Evolutionary conservation across 441 rosid genomes (phyloP).

Genomic region (Gossypium davidsonii): DNA sequence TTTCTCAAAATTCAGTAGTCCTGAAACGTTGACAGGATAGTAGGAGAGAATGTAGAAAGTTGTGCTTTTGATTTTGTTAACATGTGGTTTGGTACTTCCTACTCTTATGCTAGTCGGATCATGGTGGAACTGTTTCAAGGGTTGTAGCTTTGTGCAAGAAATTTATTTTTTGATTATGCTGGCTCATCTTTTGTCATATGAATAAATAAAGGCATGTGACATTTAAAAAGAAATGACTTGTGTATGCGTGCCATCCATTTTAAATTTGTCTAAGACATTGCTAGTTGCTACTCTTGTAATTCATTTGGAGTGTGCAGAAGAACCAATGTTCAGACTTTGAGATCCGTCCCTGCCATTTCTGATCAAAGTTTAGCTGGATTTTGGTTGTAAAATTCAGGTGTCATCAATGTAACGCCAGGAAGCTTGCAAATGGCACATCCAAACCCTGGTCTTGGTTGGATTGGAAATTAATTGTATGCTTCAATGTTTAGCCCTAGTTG

Average conservation of each 20-base stretch:
- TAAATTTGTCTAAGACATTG: not conserved
- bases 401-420: too few species aligned
- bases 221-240: not conserved
- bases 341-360: not conserved
- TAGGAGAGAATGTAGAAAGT: constrained; percentile 25
- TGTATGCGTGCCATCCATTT: not conserved
- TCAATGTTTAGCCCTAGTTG: too few species aligned
- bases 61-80: constrained; percentile 23
- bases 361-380: not conserved
- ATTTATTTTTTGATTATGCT: not conserved
- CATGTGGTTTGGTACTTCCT: constrained; percentile 22
- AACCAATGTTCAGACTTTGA: not conserved
- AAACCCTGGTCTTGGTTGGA: too few species aligned
- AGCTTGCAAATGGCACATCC: too few species aligned
- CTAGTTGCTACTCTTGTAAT: not conserved
- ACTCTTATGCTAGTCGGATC: constrained; percentile 13
- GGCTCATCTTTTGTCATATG: not conserved
- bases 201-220: constrained; percentile 18
- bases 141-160: constrained; percentile 17
- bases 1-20: constrained; percentile 7
- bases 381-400: too few species aligned
- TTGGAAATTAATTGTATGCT: too few species aligned
- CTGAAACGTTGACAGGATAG: constrained; percentile 24
- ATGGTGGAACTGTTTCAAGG: constrained; percentile 21
- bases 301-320: not conserved